Evolutionary conservation across 805 yeast genomes (phyloP), one percentile per base, ranked within the genome.

Genomic region (Starmera pachycereana): DNA sequence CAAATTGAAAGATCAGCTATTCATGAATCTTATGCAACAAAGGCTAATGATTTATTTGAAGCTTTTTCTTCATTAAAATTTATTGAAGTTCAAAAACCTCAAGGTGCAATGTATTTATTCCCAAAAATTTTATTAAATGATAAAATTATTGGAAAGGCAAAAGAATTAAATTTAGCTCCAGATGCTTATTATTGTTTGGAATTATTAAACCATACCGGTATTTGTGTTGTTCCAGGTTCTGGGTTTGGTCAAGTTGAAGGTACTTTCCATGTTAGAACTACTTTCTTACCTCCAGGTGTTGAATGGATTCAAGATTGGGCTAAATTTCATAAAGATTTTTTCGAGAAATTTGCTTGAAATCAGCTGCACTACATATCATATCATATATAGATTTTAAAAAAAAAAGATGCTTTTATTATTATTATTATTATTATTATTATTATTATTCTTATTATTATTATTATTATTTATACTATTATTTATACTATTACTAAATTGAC

Each of bases 61-160:
- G 84, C 96, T 0, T 90, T 92, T 64, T 61, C 68, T 40, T 57
- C 71, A 32, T 76, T 92, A 83, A 84, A 82, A 45, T 94, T 90
- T 46, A 81, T 92, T 37, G 62, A 72, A 22, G 89, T 97, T 61
- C 87, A 86, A 62, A 74, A 75, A 48, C 97, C 99, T 35, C 77
- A 82, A 66, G 99, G 99, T 49, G 97, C 99, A 33, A 90, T 92
- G 98, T 92, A 92, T 63, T 68, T 92, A 44, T 92, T 87, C 76
- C 99, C 98, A 36, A 71, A 67, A 47, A 63, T 92, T 43, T 59
- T 73, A 29, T 65, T 92, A 41, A 78, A 85, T 12, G 71, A 73
- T 13, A 71, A 71, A 48, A 88, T 87, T 12, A 66, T 76, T 37
- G 67, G 66, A 25, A 69, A 68, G 34, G 95, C 97, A 29, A 65